A percentile compares a stretch with the other conserved stretches of the same genome.
phyloP scores from a whole-genome alignment of 2,329 filamentous ascomycete genomes.

The Alternaria conjuncta region DNA sequence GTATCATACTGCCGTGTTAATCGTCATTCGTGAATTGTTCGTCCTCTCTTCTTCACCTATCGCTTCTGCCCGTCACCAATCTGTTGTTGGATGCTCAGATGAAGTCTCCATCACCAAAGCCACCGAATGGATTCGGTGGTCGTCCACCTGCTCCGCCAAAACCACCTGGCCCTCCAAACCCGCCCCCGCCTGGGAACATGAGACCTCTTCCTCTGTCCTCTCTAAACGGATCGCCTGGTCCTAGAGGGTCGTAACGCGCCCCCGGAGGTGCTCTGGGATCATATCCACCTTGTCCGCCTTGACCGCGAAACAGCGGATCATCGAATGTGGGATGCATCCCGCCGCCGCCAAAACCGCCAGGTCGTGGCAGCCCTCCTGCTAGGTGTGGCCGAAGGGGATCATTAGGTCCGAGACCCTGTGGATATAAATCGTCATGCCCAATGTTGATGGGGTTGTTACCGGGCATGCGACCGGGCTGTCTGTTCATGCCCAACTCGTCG shows the following conservation, averaged over 20 bases:
- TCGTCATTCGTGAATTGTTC: slow-evolving; percentile 3
- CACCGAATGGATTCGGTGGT: slow-evolving; percentile 65
- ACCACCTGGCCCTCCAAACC: slow-evolving; percentile 50
- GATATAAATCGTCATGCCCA: slow-evolving; percentile 87
- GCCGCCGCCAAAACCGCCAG: slow-evolving; percentile 68
- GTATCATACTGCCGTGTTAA: background rate
- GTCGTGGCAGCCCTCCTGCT: slow-evolving; percentile 63
- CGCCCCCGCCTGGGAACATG: slow-evolving; percentile 51
- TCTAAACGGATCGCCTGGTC: slow-evolving; percentile 58
- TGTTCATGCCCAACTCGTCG: slow-evolving; percentile 85
- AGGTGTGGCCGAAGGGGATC: slow-evolving; percentile 78
- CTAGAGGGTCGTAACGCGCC: slow-evolving; percentile 86
- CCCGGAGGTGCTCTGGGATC: slow-evolving; percentile 83
- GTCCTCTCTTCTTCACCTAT: background rate
- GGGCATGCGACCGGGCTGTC: slow-evolving; percentile 61
- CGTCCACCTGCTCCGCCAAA: slow-evolving; percentile 52
- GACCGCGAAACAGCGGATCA: slow-evolving; percentile 80
- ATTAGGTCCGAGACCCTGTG: slow-evolving; percentile 81
- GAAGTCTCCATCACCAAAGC: slow-evolving; percentile 66
- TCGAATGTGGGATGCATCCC: slow-evolving; percentile 98
- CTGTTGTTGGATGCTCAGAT: slow-evolving; percentile 45
- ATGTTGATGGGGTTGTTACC: slow-evolving; percentile 70
- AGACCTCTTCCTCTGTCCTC: slow-evolving; percentile 40
- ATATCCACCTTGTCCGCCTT: slow-evolving; percentile 58
- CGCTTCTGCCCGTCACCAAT: background rate